phyloP scores from a whole-genome alignment of 768 basidiomycete genomes.

The Russula sp. region DNA sequence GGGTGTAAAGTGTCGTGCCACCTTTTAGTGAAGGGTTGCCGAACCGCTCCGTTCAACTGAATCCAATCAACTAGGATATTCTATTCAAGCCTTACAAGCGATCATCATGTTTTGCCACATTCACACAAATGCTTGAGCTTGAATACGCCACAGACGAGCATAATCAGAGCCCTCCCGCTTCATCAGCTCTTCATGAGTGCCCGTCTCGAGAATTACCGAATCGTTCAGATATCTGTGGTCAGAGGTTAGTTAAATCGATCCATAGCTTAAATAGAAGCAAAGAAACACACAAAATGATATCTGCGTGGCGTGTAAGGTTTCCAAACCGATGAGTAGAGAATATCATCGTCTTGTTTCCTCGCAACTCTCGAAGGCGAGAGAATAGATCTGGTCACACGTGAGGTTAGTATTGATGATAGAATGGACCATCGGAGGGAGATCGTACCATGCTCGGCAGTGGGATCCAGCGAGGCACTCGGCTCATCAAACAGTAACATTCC shows the following conservation, averaged over 20 bases:
- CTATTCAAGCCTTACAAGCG: too few relatives aligned
- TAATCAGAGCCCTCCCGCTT: constrained; percentile 52
- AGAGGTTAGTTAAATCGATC: background rate
- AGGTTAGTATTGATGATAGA: constrained; percentile 18
- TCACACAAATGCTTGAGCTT: constrained; percentile 57
- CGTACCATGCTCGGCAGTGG: constrained; percentile 51
- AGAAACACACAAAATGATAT: constrained; percentile 17
- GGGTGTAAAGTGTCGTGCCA: background rate
- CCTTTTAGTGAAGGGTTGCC: too few relatives aligned
- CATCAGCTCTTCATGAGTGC: constrained; percentile 59
- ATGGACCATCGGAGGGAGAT: background rate
- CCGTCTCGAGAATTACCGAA: constrained; percentile 53
- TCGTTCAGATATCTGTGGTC: constrained; percentile 60
- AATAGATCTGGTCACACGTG: constrained; percentile 50
- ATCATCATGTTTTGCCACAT: background rate
- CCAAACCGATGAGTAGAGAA: constrained; percentile 73
- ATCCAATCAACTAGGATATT: background rate
- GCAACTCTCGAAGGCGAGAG: constrained; percentile 55
- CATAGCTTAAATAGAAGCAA: background rate
- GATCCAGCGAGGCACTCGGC: constrained; percentile 68
- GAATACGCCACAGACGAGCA: constrained; percentile 65
- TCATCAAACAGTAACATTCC: constrained; percentile 69
- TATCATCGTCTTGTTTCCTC: constrained; percentile 77
- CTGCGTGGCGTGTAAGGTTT: constrained; percentile 57
- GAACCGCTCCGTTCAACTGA: too few relatives aligned